Percentiles rank a stretch among this genome's conserved stretches.
Conservation (phyloP, 805 yeast genomes). For the Sugiyamaella marilandica region DNA sequence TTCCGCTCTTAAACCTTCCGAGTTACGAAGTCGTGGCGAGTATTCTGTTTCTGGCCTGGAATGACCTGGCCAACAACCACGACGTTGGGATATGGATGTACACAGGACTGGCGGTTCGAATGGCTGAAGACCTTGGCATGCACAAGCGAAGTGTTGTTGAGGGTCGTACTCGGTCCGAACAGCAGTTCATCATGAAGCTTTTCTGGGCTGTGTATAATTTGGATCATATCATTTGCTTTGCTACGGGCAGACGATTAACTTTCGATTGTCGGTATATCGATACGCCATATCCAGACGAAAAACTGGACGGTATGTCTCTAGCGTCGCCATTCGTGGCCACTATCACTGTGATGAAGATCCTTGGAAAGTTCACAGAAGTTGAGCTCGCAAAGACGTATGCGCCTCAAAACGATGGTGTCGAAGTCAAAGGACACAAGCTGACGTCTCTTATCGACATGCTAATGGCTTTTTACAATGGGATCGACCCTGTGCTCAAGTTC, state of each 20-base stretch:
- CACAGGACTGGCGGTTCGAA: slow-evolving; percentile 9
- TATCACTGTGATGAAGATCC: not conserved
- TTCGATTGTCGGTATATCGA: slow-evolving; percentile 1
- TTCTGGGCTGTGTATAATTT: slow-evolving; percentile 5
- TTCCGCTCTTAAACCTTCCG: slow-evolving; percentile 9
- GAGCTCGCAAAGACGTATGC: not conserved
- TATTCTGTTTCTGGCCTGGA: slow-evolving; percentile 9
- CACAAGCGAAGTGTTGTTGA: not conserved
- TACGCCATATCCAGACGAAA: not conserved
- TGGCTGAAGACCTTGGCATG: slow-evolving; percentile 9
- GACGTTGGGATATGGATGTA: slow-evolving; percentile 14
- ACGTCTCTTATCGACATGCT: not conserved
- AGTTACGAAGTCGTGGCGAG: slow-evolving; percentile 9
- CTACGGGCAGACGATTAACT: slow-evolving; percentile 4
- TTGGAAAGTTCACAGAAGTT: not conserved
- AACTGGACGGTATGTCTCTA: not conserved
- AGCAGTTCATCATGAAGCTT: not conserved
- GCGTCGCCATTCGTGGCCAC: not conserved
- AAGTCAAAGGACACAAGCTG: not conserved
- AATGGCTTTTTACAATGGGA: not conserved
- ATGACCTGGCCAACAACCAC: slow-evolving; percentile 10
- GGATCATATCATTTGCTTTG: slow-evolving; percentile 7
- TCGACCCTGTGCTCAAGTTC: slow-evolving; percentile 2
- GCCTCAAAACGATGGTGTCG: not conserved
- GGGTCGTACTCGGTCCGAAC: not conserved